phyloP scores from a whole-genome alignment of 2,329 filamentous ascomycete species.

The Fusarium hostae region DNA sequence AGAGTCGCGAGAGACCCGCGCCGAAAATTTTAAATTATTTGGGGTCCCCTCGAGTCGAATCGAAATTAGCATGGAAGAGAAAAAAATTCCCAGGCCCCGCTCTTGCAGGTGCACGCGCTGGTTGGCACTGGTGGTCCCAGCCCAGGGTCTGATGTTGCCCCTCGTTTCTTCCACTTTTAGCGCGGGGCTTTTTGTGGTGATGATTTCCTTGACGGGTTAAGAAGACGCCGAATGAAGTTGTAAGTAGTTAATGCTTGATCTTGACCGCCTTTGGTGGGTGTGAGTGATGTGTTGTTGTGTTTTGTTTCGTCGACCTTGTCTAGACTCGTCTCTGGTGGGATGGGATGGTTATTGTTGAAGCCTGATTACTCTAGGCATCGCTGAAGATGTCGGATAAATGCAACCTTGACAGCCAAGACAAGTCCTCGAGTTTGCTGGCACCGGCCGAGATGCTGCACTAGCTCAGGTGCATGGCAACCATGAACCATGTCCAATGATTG shows the following conservation, averaged over 20 bases:
- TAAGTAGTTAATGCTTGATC: background rate
- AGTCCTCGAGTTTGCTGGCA: slow-evolving; percentile 13
- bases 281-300: background rate
- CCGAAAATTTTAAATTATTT: slow-evolving; percentile 39
- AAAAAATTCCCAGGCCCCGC: slow-evolving; percentile 40
- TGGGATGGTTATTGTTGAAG: background rate
- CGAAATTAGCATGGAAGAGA: slow-evolving; percentile 27
- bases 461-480: slow-evolving; percentile 7
- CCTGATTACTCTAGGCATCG: slow-evolving; percentile 1
- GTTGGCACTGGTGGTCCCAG: slow-evolving; percentile 4
- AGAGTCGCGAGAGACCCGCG: slow-evolving; percentile 35
- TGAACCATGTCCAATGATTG: slow-evolving; percentile 8
- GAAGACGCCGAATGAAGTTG: background rate
- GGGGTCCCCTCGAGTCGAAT: slow-evolving; percentile 28
- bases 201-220: slow-evolving; percentile 23
- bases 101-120: slow-evolving; percentile 16
- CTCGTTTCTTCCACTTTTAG: slow-evolving; percentile 36
- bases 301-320: background rate
- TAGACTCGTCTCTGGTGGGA: background rate
- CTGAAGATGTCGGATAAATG: slow-evolving; percentile 22
- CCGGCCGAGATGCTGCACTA: slow-evolving; percentile 16
- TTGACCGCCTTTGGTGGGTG: slow-evolving; percentile 11
- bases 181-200: slow-evolving; percentile 39
- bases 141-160: slow-evolving; percentile 32
- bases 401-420: slow-evolving; percentile 15